Percentiles rank a stretch among this genome's conserved stretches.
phyloP scores from a whole-genome alignment of 192 early-diverging fungal species.

The Diversispora eburnea region DNA sequence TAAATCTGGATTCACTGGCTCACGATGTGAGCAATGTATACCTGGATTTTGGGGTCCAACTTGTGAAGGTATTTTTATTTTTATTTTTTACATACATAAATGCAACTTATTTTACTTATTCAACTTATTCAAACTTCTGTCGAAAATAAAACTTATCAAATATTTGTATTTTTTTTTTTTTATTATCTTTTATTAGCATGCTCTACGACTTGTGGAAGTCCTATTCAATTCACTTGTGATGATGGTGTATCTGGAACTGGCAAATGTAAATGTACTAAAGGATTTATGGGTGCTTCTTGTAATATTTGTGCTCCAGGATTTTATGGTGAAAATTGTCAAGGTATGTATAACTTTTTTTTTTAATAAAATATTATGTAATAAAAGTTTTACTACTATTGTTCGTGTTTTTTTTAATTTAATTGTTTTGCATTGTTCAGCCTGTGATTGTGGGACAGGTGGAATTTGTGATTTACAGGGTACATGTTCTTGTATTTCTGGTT shows the following conservation, averaged over 20 bases:
- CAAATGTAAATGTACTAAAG: conserved; percentile 14
- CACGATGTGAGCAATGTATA: conserved; percentile 11
- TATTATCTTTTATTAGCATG: conserved; percentile 10
- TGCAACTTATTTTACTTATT: no score
- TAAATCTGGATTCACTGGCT: conserved; percentile 8
- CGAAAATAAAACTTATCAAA: neutral
- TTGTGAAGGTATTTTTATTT: conserved; percentile 7
- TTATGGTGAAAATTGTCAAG: conserved; percentile 1
- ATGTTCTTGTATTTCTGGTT: conserved; percentile 23
- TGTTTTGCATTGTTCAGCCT: neutral
- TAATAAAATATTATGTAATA: neutral
- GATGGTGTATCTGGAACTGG: conserved; percentile 19
- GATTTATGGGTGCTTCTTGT: conserved; percentile 5
- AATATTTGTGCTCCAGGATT: conserved; percentile 18
- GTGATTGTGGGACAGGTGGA: conserved; percentile 9
- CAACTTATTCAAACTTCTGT: neutral
- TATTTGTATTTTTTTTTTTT: neutral
- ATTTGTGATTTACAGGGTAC: neutral
- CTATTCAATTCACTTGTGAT: conserved; percentile 9
- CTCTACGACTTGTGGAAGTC: neutral
- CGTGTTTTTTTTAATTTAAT: neutral
- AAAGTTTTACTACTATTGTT: neutral
- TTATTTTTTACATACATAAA: neutral
- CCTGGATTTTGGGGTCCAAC: conserved; percentile 21
- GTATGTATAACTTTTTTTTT: neutral